Evolutionary conservation across 1,139 yeast species (phyloP), one percentile per base, ranked within the genome.

Genomic region (Candida glucosophila): DNA sequence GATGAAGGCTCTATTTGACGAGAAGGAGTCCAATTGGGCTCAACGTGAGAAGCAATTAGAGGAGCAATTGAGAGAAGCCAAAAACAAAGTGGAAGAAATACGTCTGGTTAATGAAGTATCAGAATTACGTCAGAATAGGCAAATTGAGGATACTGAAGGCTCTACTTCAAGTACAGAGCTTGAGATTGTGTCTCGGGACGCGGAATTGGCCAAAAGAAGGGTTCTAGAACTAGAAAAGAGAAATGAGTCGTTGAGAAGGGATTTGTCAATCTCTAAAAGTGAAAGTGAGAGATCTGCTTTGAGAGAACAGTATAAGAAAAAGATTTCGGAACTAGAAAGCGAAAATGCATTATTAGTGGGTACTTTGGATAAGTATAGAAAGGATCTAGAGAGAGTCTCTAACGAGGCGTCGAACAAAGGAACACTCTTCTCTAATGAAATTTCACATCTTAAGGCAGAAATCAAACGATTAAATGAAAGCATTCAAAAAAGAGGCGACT

Each of bases 161-260:
- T 30, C 36, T 21, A 30, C 48, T 4, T 45, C 58, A 10, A 49
- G 58, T 2, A 48, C 66, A 0, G 83, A 77, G 40, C 57, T 80
- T 18, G 86, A 77, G 30, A 59, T 80, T 22, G 67, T 82, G 7
- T 67, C 77, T 2, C 68, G 83, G 34, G 95, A 86, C 40, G 70
- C 82, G 7, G 94, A 82, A 41, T 53, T 73, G 15, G 72, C 85
- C 20, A 82, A 82, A 40, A 60, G 73, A 29, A 64, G 92, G 30
- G 68, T 77, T 2, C 49, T 73, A 28, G 86, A 80, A 39, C 66
- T 86, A 28, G 95, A 85, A 47, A 71, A 70, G 37, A 65, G 95
- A 34, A 88, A 85, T 43, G 82, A 80, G 43, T 77, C 75, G 29
- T 59, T 86, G 32, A 68, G 86, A 32, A 63, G 74, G 15, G 79